Conservation (phyloP, 805 yeast species). For the Komagataella phaffii region DNA sequence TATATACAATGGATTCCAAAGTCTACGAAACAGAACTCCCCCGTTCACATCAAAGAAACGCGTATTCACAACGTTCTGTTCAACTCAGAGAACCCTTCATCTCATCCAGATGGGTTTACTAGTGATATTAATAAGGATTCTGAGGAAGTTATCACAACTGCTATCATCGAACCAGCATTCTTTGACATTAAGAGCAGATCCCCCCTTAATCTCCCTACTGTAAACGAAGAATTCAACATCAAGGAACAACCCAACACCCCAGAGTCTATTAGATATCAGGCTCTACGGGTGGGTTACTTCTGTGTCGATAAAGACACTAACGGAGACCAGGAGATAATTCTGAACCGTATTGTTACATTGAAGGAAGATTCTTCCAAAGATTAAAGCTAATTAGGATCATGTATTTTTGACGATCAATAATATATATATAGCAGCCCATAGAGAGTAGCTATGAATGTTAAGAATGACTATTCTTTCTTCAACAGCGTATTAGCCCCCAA, state of each 20-base stretch:
- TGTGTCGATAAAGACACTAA: slow-evolving; percentile 73
- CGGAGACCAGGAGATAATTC: slow-evolving; percentile 38
- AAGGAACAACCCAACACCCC: slow-evolving; percentile 50
- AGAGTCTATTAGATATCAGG: slow-evolving; percentile 95
- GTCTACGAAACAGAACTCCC: slow-evolving; percentile 43
- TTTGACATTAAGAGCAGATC: slow-evolving; percentile 50
- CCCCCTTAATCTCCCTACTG: slow-evolving; percentile 60
- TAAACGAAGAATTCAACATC: slow-evolving; percentile 53
- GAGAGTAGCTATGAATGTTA: neutral
- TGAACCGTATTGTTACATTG: slow-evolving; percentile 87
- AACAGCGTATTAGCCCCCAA: neutral
- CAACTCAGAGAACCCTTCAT: slow-evolving; percentile 80
- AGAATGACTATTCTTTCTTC: neutral
- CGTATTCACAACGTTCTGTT: slow-evolving; percentile 82
- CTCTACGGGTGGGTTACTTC: slow-evolving; percentile 92
- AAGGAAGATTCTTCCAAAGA: slow-evolving; percentile 60
- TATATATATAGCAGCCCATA: neutral
- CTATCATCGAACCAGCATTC: slow-evolving; percentile 73
- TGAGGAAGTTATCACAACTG: slow-evolving; percentile 49
- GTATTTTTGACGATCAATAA: neutral
- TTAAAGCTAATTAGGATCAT: neutral
- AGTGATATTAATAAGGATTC: slow-evolving; percentile 73
- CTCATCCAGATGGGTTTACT: slow-evolving; percentile 79
- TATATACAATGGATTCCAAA: slow-evolving; percentile 94
- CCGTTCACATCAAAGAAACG: slow-evolving; percentile 57